These are phyloP conservation scores for Colletotrichum sp. DNA, from an alignment of 2,329 filamentous ascomycete species.

Conservation along the genomic window DNA sequence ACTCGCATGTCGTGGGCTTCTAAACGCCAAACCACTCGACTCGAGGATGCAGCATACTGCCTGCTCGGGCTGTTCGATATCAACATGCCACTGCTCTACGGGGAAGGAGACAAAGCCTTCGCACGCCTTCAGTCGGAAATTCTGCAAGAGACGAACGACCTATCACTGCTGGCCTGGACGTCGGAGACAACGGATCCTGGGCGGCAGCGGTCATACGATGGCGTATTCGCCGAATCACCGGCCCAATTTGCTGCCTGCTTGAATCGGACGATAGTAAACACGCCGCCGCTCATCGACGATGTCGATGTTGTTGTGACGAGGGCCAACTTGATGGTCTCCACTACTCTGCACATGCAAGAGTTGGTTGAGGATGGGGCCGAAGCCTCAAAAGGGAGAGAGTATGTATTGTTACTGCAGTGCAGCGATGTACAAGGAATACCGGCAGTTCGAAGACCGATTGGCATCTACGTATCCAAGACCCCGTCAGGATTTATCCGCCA, in stretches of 20 bases:
- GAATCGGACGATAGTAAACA: not conserved
- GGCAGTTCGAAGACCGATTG: not conserved
- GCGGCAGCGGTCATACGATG: not conserved
- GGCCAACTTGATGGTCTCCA: not conserved
- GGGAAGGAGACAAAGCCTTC: slow-evolving; percentile 29
- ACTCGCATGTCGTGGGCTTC: slow-evolving; percentile 32
- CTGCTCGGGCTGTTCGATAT: slow-evolving; percentile 31
- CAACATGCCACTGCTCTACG: slow-evolving; percentile 30
- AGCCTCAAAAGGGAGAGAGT: not conserved
- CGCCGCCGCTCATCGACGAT: not conserved
- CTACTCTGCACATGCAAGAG: not conserved
- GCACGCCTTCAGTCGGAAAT: slow-evolving; percentile 21
- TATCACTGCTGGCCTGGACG: not conserved
- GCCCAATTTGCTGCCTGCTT: not conserved
- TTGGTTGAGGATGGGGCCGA: not conserved
- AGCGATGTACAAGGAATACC: not conserved
- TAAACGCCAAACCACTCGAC: slow-evolving; percentile 22
- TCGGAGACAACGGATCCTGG: not conserved
- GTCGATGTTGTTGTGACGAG: not conserved
- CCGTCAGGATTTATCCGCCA: not conserved
- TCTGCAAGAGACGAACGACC: not conserved
- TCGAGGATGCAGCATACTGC: slow-evolving; percentile 30
- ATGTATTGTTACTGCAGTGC: not conserved
- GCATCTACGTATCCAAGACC: not conserved
- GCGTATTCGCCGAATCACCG: not conserved